These are phyloP conservation scores for Fraxinus albicans DNA, from an alignment of 305 asterid genomes.

Conservation along the genomic window DNA sequence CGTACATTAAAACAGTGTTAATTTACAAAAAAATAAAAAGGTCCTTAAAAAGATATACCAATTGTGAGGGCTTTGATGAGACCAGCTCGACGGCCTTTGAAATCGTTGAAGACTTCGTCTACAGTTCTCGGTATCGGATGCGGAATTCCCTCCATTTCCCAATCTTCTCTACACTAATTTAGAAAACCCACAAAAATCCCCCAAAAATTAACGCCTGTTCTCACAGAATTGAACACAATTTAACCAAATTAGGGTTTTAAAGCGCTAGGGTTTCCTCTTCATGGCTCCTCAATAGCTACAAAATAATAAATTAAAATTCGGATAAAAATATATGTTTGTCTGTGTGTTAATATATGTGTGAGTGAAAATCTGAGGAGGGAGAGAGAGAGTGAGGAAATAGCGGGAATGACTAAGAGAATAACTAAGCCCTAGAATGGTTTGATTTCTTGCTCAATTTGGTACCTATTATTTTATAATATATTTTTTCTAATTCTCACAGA, in stretches of 20 bases:
- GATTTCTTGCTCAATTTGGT: neutral
- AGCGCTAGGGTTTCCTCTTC: conserved; percentile 39
- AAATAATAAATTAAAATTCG: neutral
- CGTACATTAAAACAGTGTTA: neutral
- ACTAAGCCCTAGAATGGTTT: neutral
- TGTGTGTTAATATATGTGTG: neutral
- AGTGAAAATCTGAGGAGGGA: neutral
- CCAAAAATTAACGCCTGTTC: neutral
- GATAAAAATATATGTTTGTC: neutral
- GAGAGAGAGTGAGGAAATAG: neutral
- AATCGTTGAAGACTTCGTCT: conserved; percentile 77
- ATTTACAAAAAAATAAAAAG: neutral
- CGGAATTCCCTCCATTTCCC: conserved; percentile 52
- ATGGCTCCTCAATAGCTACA: neutral
- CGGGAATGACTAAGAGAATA: neutral
- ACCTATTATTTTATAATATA: neutral
- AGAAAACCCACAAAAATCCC: conserved; percentile 13
- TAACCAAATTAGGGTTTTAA: conserved; percentile 37
- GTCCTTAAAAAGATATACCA: conserved; percentile 33
- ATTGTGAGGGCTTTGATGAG: conserved; percentile 77
- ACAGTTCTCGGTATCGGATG: conserved; percentile 60
- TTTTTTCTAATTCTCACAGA: neutral
- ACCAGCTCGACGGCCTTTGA: conserved; percentile 69
- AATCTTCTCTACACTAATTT: conserved; percentile 11
- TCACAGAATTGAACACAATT: conserved; percentile 16